phyloP scores from a whole-genome alignment of 441 rosid genomes.

The Erysimum pusillum region DNA sequence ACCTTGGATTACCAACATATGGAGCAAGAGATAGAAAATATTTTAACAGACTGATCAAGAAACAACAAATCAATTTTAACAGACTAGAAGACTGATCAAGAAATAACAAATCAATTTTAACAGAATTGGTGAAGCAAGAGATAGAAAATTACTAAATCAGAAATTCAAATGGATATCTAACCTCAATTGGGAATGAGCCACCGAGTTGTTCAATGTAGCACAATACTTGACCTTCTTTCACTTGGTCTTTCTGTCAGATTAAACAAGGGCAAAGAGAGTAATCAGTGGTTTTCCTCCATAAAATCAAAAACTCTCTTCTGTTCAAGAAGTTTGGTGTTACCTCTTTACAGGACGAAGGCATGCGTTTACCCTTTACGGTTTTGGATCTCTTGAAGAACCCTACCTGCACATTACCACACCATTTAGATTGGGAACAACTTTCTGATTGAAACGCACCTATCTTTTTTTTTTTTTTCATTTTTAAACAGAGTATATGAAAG shows the following conservation, averaged over 20 bases:
- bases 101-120: conserved; percentile 32
- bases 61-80: conserved; percentile 14
- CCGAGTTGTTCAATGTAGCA: conserved; percentile 93
- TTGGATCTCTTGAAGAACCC: conserved; percentile 82
- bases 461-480: neutral
- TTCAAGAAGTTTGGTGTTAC: conserved; percentile 49
- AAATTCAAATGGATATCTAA: conserved; percentile 32
- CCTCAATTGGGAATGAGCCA: conserved; percentile 82
- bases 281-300: conserved; percentile 2
- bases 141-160: neutral
- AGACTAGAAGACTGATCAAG: conserved; percentile 59
- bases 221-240: conserved; percentile 89
- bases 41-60: no score
- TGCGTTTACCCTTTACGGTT: conserved; percentile 78
- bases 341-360: conserved; percentile 85
- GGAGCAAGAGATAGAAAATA: no score
- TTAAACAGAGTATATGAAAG: conserved; percentile 11
- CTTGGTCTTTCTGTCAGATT: conserved; percentile 71
- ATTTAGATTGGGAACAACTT: conserved; percentile 12
- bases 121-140: conserved; percentile 10
- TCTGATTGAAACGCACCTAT: conserved; percentile 11
- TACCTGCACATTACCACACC: conserved; percentile 61
- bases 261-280: conserved; percentile 25
- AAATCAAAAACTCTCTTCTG: conserved; percentile 15
- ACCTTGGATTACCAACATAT: no score